Conservation (phyloP, 495 filamentous ascomycete genomes). For the Aspergillus sclerotioniger region DNA sequence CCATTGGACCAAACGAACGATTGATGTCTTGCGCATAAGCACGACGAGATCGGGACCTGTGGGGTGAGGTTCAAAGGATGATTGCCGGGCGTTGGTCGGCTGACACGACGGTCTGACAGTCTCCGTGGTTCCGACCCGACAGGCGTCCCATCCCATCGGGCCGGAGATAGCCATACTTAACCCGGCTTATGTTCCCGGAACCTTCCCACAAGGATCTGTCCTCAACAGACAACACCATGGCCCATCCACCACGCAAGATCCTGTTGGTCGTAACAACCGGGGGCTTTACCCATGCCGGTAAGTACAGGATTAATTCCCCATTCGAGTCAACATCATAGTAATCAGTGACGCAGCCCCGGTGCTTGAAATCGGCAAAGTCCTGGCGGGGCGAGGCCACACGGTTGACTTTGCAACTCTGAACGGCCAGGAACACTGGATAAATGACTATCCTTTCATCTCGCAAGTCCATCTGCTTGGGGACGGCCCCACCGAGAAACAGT, state of each 20-base stretch:
- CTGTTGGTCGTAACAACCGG: constrained; percentile 27
- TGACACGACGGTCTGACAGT: background rate
- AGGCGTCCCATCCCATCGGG: too few species aligned
- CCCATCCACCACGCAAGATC: constrained; percentile 25
- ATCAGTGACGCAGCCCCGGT: constrained; percentile 26
- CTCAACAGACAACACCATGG: background rate
- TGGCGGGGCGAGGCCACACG: constrained; percentile 33
- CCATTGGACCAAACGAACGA: too few species aligned
- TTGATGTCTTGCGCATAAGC: too few species aligned
- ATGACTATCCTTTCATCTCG: constrained; percentile 28
- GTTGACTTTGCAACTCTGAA: constrained; percentile 39
- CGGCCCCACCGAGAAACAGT: constrained; percentile 19
- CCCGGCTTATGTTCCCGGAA: background rate
- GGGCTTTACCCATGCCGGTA: constrained; percentile 30
- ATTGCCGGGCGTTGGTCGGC: background rate
- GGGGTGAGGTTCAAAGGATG: too few species aligned
- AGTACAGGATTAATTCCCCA: constrained; percentile 8
- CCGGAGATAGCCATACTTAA: too few species aligned
- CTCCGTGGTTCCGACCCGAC: too few species aligned
- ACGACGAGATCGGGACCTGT: too few species aligned
- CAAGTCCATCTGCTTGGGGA: constrained; percentile 23
- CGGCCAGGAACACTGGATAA: constrained; percentile 33
- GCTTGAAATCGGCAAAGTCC: constrained; percentile 35
- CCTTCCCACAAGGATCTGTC: background rate
- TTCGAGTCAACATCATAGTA: constrained; percentile 12